Percentiles rank a stretch among this genome's conserved stretches.
Evolutionary conservation across 1,284 basidiomycete species (phyloP).

Genomic region (Cutaneotrichosporon sp.): DNA sequence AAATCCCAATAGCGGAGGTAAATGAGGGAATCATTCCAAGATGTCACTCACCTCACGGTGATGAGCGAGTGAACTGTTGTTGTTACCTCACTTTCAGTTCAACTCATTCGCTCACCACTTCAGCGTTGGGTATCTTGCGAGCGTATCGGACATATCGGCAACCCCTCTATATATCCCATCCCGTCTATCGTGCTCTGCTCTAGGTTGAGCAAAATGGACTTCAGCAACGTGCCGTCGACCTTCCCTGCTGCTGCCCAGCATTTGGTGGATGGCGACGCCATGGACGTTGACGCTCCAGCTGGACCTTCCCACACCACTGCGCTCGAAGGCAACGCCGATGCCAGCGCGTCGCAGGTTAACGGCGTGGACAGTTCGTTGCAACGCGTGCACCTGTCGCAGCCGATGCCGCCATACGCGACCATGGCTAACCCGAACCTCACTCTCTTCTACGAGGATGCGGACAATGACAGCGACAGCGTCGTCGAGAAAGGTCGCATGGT

Average conservation of each 20-base stretch:
- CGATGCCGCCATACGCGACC: background rate
- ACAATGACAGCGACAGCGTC: background rate
- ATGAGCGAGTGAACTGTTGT: background rate
- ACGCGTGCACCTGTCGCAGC: background rate
- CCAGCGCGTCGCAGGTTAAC: background rate
- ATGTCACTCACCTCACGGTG: too few relatives aligned
- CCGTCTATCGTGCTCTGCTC: background rate
- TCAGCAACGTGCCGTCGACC: slow-evolving; percentile 4
- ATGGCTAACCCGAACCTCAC: slow-evolving; percentile 8
- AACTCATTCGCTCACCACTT: background rate
- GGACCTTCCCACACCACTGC: background rate
- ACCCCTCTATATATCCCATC: background rate
- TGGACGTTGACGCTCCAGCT: slow-evolving; percentile 29
- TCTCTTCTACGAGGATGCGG: background rate
- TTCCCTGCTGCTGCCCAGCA: background rate
- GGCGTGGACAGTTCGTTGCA: slow-evolving; percentile 7
- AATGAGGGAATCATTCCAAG: background rate
- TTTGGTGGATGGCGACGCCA: slow-evolving; percentile 23
- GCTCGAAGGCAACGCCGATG: background rate
- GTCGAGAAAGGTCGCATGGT: slow-evolving; percentile 23
- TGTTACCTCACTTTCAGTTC: background rate
- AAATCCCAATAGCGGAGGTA: background rate
- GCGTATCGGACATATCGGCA: background rate
- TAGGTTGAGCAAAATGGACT: background rate
- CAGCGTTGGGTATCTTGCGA: background rate